Percentiles rank a stretch among this genome's conserved stretches.
phyloP scores from a whole-genome alignment of 345 rosid species.

The Lumnitzera racemosa region DNA sequence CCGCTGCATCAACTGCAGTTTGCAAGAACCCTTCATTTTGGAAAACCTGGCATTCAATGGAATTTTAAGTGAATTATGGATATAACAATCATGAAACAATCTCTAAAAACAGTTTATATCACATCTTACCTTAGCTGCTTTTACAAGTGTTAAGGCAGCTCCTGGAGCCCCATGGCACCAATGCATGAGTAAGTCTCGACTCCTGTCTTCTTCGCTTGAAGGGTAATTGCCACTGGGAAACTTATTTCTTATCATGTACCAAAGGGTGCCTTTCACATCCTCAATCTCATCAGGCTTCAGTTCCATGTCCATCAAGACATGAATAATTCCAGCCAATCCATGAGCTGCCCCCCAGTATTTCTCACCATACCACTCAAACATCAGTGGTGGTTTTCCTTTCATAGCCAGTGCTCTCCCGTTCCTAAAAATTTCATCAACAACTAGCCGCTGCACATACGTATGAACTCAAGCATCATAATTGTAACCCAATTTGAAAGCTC shows the following conservation, averaged over 20 bases:
- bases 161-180: constrained; percentile 86
- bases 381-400: constrained; percentile 47
- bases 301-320: constrained; percentile 58
- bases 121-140: constrained; percentile 51
- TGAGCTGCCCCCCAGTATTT: constrained; percentile 77
- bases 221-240: constrained; percentile 66
- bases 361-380: constrained; percentile 70
- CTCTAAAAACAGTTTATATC: not conserved
- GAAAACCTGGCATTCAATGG: constrained; percentile 31
- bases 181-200: constrained; percentile 47
- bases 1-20: constrained; percentile 60
- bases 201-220: constrained; percentile 41
- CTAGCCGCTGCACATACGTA: constrained; percentile 31
- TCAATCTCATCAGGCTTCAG: constrained; percentile 51
- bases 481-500: not conserved
- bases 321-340: constrained; percentile 65
- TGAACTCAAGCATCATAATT: too few species aligned
- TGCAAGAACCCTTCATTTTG: constrained; percentile 45
- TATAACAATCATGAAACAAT: not conserved
- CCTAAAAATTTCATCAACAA: constrained; percentile 40
- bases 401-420: constrained; percentile 36
- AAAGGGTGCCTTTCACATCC: constrained; percentile 57
- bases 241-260: constrained; percentile 44
- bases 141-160: constrained; percentile 49
- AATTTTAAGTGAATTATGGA: not conserved